A percentile compares a stretch with the other conserved stretches of the same genome.
Evolutionary conservation across 169 alveolate genomes (phyloP).

Genomic region (Cryptosporidium sp.): DNA sequence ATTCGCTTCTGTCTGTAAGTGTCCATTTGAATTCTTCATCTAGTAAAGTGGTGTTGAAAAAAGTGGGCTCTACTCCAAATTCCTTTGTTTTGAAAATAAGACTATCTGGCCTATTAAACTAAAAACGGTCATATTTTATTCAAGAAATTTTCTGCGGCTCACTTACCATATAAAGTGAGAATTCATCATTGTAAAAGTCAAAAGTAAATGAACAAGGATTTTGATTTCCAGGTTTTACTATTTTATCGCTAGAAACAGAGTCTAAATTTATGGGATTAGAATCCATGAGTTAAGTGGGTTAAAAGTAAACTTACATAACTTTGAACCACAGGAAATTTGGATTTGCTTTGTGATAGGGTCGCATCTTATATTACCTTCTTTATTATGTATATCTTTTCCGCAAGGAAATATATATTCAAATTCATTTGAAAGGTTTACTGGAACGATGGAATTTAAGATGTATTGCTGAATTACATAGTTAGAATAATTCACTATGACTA

Average conservation of each 20-base stretch:
- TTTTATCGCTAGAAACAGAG: neutral
- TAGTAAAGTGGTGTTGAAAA: neutral
- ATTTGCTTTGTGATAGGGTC: neutral
- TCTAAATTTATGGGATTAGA: neutral
- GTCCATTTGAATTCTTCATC: neutral
- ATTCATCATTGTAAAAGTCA: neutral
- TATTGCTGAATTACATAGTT: neutral
- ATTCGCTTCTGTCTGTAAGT: constrained; percentile 1
- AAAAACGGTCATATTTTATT: neutral
- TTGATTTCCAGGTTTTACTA: neutral
- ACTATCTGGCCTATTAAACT: neutral
- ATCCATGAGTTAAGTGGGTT: neutral
- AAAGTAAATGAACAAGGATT: constrained; percentile 10
- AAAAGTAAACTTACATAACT: neutral
- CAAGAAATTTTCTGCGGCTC: neutral
- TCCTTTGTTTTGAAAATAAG: neutral
- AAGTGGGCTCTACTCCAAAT: neutral
- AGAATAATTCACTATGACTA: neutral
- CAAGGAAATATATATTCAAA: neutral
- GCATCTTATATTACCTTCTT: neutral
- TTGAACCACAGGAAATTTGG: neutral
- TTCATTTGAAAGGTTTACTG: neutral
- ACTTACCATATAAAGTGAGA: constrained; percentile 14
- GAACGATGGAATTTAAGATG: neutral
- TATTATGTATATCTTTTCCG: neutral